Percentiles rank a stretch among this genome's conserved stretches.
Conservation (phyloP, 805 yeast genomes). For the Debaryomyces hansenii region DNA sequence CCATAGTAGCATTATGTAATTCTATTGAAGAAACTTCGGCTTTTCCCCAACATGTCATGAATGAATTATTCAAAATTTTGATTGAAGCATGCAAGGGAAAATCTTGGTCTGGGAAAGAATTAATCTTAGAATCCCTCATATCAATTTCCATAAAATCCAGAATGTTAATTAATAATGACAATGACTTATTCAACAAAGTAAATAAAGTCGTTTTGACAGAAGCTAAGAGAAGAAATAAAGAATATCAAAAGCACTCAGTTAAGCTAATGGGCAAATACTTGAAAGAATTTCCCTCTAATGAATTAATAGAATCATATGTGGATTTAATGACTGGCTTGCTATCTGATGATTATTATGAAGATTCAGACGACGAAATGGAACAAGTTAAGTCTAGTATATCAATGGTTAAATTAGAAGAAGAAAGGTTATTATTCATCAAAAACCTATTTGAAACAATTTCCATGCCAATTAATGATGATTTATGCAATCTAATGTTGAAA, state of each 20-base stretch:
- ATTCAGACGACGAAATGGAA: conserved; percentile 31
- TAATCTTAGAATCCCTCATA: conserved; percentile 68
- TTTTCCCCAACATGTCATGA: conserved; percentile 18
- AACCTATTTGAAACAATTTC: conserved; percentile 35
- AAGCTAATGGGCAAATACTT: conserved; percentile 53
- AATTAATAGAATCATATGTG: conserved; percentile 39
- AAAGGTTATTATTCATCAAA: conserved; percentile 34
- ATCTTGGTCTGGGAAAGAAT: conserved; percentile 87
- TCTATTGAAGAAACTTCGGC: conserved; percentile 33
- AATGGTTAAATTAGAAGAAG: conserved; percentile 51
- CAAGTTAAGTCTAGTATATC: conserved; percentile 34
- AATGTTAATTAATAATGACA: conserved; percentile 25
- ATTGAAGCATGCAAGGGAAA: conserved; percentile 70
- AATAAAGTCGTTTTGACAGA: conserved; percentile 54
- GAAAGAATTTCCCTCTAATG: conserved; percentile 27
- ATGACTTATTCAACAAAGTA: conserved; percentile 35
- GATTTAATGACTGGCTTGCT: conserved; percentile 33
- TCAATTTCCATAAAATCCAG: conserved; percentile 51
- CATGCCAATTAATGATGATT: background rate
- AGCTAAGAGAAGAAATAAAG: conserved; percentile 62
- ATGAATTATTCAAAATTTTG: conserved; percentile 49
- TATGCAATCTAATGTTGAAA: conserved; percentile 26
- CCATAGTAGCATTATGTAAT: conserved; percentile 60
- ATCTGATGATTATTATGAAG: conserved; percentile 39
- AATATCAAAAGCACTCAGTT: conserved; percentile 59